phyloP scores from a whole-genome alignment of 2,329 filamentous ascomycete species.

The Raffaelea arxii region DNA sequence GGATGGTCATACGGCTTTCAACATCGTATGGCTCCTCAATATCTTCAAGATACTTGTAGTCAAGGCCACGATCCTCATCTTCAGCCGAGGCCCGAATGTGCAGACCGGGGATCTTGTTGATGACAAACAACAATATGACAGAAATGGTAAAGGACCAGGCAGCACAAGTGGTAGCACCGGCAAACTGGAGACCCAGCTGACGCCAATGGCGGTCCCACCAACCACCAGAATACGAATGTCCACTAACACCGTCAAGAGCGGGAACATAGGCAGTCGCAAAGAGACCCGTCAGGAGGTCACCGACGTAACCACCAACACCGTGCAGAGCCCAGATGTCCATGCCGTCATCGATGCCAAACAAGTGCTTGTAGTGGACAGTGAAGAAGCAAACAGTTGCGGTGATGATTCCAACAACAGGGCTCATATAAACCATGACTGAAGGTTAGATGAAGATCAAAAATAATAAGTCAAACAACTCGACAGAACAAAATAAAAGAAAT shows the following conservation, averaged over 20 bases:
- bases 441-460: neutral
- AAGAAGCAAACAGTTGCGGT: slow-evolving; percentile 38
- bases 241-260: slow-evolving; percentile 1
- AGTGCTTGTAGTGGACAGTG: slow-evolving; percentile 36
- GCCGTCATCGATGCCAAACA: slow-evolving; percentile 44
- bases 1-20: neutral
- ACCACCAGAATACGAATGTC: neutral
- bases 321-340: slow-evolving; percentile 52
- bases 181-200: slow-evolving; percentile 1
- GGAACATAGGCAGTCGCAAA: slow-evolving; percentile 1
- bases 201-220: slow-evolving; percentile 2
- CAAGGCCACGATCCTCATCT: neutral
- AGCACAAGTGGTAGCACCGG: neutral
- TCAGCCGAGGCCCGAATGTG: neutral
- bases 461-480: too few relatives aligned
- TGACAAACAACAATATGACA: slow-evolving; percentile 1
- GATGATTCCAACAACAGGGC: slow-evolving; percentile 39
- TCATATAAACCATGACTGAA: slow-evolving; percentile 36
- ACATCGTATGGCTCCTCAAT: neutral
- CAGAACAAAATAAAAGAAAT: neutral
- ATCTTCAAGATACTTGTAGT: slow-evolving; percentile 1
- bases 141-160: slow-evolving; percentile 1
- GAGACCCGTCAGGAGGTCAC: slow-evolving; percentile 14
- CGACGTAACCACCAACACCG: slow-evolving; percentile 47
- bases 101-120: slow-evolving; percentile 2